A percentile compares a stretch with the other conserved stretches of the same genome.
Evolutionary conservation across 768 basidiomycete species (phyloP).

Genomic region (Arthromyces matolae): DNA sequence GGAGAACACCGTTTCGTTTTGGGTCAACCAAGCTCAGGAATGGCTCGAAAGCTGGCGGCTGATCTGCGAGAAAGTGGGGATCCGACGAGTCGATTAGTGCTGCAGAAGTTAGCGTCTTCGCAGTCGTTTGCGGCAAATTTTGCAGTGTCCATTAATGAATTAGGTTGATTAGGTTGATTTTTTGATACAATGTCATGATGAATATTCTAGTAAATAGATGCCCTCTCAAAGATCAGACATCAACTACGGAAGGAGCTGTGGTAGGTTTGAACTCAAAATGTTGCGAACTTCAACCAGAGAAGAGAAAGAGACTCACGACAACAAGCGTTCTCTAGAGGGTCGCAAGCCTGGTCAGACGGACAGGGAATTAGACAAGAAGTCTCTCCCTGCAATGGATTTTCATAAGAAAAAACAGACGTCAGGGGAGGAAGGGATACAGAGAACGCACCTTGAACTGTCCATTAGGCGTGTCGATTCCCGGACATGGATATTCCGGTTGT

Average conservation of each 20-base stretch:
- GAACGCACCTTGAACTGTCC: conserved; percentile 44
- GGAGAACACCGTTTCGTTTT: conserved; percentile 47
- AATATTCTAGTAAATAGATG: conserved; percentile 8
- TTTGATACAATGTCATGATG: conserved; percentile 10
- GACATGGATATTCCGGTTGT: conserved; percentile 75
- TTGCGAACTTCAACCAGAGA: conserved; percentile 8
- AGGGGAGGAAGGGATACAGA: no score
- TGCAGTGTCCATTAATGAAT: conserved; percentile 55
- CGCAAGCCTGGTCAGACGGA: conserved; percentile 63
- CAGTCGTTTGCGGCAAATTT: conserved; percentile 71
- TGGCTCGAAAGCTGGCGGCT: conserved; percentile 64
- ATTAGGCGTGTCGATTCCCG: conserved; percentile 37
- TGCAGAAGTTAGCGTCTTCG: conserved; percentile 58
- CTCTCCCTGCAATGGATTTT: conserved; percentile 28
- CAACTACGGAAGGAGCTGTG: conserved; percentile 43
- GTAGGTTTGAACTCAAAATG: conserved; percentile 1
- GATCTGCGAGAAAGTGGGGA: conserved; percentile 54
- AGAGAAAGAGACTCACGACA: conserved; percentile 62
- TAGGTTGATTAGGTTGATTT: conserved; percentile 23
- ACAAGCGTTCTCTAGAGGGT: conserved; percentile 68
- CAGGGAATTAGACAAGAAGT: conserved; percentile 71
- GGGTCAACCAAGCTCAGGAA: conserved; percentile 58
- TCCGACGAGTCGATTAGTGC: conserved; percentile 47
- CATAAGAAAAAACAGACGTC: neutral
- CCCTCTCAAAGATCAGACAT: conserved; percentile 28